Base-by-base conservation (phyloP, 2,329 filamentous ascomycete species). In the Xylaria sp. region DNA sequence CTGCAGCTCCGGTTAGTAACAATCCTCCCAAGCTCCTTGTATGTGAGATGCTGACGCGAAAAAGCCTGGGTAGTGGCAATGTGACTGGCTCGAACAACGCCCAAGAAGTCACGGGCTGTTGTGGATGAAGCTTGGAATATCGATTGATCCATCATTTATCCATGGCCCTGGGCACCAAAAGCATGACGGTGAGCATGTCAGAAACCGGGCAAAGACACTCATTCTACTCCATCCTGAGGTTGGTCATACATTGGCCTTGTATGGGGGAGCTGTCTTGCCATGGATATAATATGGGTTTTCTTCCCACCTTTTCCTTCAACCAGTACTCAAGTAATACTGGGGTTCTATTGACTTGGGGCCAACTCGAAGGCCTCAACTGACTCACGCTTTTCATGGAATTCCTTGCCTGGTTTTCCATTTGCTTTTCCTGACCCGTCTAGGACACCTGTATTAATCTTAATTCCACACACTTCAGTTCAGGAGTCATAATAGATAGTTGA, bases 1-100 rank as follows among this genome's bases (percentile, higher is more conserved):
- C 16, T 69, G 6, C 35, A 55, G 23, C 32, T 35, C 37, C 51
- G 25, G 23, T 95, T 92, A 79, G 86, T 94, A 69, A 91, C 4
- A 35, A 23, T 21, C 32, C 10, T 29, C 40, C 18, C 16, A 1
- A 13, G 23, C 6, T 5, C 35, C 37, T 54, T 18, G 3, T 35
- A 18, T 35, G 32, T 3, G 13, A 35, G 18, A 21, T 37, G 47
- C 58, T 69, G 58, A 69, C 37, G 10, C 51, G 10, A 6, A 21
- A 42, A 21, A 29, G 18, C 23, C n/a, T 13, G 18, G 35, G 65
- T 37, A 58, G 60, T 8, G 53, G 55, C 10, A 21, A n/a, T 3
- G 60, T 23, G 10, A 9, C 12, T 32, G 57, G 29, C n/a, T 48
- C 29, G 10, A 50, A 25, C 13, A 44, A 47, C 5, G 23, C 42